Evolutionary conservation across 805 yeast genomes (phyloP), one percentile per base, ranked within the genome.

Genomic region (Dipodascopsis tothii): DNA sequence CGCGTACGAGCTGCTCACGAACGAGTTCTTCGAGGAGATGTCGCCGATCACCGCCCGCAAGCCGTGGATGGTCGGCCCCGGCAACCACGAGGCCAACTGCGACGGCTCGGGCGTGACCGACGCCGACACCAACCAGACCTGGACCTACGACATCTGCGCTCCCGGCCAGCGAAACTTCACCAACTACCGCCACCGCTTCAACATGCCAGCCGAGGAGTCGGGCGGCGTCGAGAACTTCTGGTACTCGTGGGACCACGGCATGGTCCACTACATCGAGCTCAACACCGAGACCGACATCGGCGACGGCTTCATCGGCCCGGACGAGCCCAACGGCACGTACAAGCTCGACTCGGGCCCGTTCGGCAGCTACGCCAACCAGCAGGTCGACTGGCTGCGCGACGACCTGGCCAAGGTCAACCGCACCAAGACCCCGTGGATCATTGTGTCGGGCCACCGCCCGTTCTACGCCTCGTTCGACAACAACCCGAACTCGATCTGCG

Each of bases 331-430:
- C 6, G 45, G 38, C 6, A 48, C 52, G 2, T 48, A 44, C 9
- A 41, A 17, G 20, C 30, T 25, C 19, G 51, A 48, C 33, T 48
- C 23, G 28, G 44, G 19, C 47, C 41, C 43, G 18, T 28, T 50
- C 35, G 54, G 56, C 3, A 35, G 45, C 5, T 47, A 46, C 33
- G 33, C 14, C 16, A 48, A 48, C 30, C 49, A 57, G 37, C 64
- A 60, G 51, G 39, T 52, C 32, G 57, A 55, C 33, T 60, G 63
- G 63, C 55, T 60, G 16, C 45, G 44, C 41, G 36, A 41, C 11
- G 64, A 60, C 43, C 56, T 60, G 33, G 57, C 49, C 17, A 27
- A 44, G 16, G 63, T 60, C 23, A 52, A 60, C 46, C 50, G 64
- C 21, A 40, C 48, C 14, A 39, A 44, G 27, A 60, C 64, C 16